phyloP scores from a whole-genome alignment of 2,329 filamentous ascomycete genomes.

The Spiromastix sp. region DNA sequence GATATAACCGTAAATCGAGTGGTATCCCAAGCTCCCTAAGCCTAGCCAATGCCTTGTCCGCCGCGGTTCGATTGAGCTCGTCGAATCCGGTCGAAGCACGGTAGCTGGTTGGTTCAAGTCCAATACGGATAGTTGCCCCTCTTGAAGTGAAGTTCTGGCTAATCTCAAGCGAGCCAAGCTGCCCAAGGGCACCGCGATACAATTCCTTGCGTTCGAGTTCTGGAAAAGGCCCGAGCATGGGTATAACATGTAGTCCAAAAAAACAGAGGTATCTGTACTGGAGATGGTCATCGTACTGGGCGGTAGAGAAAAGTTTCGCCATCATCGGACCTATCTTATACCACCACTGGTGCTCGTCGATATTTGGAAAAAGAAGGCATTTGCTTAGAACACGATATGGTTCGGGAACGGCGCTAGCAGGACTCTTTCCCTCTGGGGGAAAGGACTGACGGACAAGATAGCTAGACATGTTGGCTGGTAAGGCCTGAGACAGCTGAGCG shows the following conservation, averaged over 20 bases:
- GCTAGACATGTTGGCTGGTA: no score
- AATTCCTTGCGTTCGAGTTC: slow-evolving; percentile 1
- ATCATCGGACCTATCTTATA: slow-evolving; percentile 13
- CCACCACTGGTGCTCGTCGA: slow-evolving; percentile 14
- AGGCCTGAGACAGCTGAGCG: no score
- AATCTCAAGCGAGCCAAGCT: slow-evolving; percentile 7
- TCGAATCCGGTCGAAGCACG: slow-evolving; percentile 6
- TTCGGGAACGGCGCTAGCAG: no score
- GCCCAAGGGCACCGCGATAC: slow-evolving; percentile 4
- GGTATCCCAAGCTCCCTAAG: slow-evolving; percentile 1
- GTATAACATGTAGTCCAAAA: slow-evolving; percentile 12
- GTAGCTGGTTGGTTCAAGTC: slow-evolving; percentile 4
- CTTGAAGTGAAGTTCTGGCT: slow-evolving; percentile 9
- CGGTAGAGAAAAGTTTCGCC: slow-evolving; percentile 9
- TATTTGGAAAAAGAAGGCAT: slow-evolving; percentile 6
- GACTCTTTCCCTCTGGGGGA: no score
- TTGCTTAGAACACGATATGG: slow-evolving; percentile 1
- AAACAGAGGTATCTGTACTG: slow-evolving; percentile 13
- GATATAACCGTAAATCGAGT: slow-evolving; percentile 6
- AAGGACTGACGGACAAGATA: no score
- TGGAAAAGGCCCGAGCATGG: slow-evolving; percentile 12
- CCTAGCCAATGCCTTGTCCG: slow-evolving; percentile 1
- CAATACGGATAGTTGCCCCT: slow-evolving; percentile 5
- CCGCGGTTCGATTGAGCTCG: slow-evolving; percentile 6
- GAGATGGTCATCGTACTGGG: slow-evolving; percentile 11